Base-by-base conservation (phyloP, 2,329 filamentous ascomycete genomes). In the Fusarium zealandicum region DNA sequence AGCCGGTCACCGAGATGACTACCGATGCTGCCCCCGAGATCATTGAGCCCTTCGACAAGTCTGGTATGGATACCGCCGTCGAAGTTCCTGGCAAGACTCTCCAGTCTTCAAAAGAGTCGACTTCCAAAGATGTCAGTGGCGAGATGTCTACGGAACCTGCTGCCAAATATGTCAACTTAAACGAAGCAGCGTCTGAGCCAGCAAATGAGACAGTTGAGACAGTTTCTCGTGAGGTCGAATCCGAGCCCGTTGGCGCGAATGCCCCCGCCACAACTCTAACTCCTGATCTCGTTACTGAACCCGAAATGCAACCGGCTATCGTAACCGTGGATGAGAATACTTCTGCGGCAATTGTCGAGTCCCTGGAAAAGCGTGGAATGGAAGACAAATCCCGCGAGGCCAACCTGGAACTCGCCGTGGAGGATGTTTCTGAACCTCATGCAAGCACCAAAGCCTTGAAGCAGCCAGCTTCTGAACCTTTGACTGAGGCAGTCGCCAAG, bases 271-370 rank as follows among this genome's bases (percentile, higher is more conserved):
- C 28, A 32, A 16, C 39, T 12, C 30, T 17, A 17, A 16, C 42
- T 47, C 43, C 55, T 17, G 47, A 60, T 41, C 14, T 32, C 36
- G 8, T 31, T n/a, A 6, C 16, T n/a, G 41, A 40, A 17, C 48
- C 48, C 11, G 22, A 17, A 2, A 20, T 13, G 13, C 28, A 48
- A 16, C 9, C 41, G 25, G 36, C 14, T 14, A 14, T 31, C 6
- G 35, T 45, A 28, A 10, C 51, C 16, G 11, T 37, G 13, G 17
- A 12, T 37, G 36, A 40, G 20, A 13, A 13, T 35, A n/a, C 38
- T 14, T 12, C 20, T 38, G n/a, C 14, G 13, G 17, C 13, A 6
- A 14, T 5, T 13, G 30, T 2, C 16, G 16, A 44, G 17, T 25
- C 9, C 12, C 14, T 12, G 20, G 20, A 14, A 5, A 13, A 22